Conservation (phyloP, 257 asterid genomes). For the Capsicum baccatum region DNA sequence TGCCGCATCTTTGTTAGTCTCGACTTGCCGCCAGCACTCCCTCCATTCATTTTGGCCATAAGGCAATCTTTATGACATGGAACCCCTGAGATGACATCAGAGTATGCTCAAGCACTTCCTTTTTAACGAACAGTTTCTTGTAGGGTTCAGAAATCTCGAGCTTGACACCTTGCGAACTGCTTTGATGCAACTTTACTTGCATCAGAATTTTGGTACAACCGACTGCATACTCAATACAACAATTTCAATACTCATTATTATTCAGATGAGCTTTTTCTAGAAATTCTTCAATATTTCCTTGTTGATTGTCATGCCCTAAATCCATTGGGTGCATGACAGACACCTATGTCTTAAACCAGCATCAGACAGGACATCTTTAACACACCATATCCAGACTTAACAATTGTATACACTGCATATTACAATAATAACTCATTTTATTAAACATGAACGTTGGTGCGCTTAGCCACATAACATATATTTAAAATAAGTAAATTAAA, state of each 20-base stretch:
- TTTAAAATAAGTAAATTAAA: background rate
- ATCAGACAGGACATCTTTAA: background rate
- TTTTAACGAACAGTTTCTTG: background rate
- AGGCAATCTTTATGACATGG: background rate
- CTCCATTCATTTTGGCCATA: no score
- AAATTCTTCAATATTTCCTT: background rate
- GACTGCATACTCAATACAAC: background rate
- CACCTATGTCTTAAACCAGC: background rate
- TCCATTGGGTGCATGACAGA: background rate
- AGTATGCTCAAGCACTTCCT: background rate
- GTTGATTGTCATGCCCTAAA: background rate
- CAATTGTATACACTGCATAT: background rate
- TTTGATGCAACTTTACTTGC: background rate
- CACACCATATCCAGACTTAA: background rate
- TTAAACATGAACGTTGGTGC: background rate
- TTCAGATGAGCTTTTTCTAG: background rate
- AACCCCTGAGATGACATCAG: background rate
- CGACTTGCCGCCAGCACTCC: no score
- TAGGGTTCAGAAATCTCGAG: background rate
- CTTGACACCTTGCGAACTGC: background rate
- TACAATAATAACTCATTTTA: background rate
- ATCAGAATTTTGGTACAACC: background rate
- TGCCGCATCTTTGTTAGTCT: no score
- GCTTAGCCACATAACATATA: background rate
- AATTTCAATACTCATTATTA: background rate